Evolutionary conservation across 1,284 basidiomycete genomes (phyloP).

Genomic region (Marasmius sp.): DNA sequence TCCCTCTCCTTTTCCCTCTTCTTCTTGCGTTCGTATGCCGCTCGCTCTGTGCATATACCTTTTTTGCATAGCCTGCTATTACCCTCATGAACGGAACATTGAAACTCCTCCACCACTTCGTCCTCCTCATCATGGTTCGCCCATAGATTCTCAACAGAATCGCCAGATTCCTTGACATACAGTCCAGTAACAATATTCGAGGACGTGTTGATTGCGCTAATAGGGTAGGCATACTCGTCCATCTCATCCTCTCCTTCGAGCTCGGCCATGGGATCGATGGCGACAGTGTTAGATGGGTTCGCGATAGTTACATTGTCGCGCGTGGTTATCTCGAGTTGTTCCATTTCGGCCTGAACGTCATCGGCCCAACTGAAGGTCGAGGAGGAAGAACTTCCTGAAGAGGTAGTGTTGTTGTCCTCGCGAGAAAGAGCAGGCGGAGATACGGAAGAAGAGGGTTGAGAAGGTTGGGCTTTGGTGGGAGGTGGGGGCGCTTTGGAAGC

Average conservation of each 20-base stretch:
- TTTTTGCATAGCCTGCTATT: background rate
- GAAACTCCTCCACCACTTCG: background rate
- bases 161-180: background rate
- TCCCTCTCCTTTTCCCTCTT: background rate
- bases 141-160: background rate
- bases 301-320: background rate
- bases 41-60: background rate
- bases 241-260: background rate
- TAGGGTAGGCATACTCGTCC: background rate
- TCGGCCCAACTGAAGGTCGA: background rate
- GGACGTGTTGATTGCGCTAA: too few relatives aligned
- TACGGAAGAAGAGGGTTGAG: too few relatives aligned
- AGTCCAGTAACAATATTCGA: background rate
- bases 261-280: background rate
- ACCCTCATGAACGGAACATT: background rate
- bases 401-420: background rate
- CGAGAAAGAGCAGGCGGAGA: background rate
- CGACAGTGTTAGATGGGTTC: background rate
- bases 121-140: background rate
- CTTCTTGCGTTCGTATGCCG: background rate
- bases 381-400: background rate
- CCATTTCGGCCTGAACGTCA: background rate
- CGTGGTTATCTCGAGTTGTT: background rate
- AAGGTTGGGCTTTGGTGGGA: background rate
- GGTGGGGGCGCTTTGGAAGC: background rate